Evolutionary conservation across 768 basidiomycete genomes (phyloP), one percentile per base, ranked within the genome.

Genomic region (Porpolomopsis calyptriformis): DNA sequence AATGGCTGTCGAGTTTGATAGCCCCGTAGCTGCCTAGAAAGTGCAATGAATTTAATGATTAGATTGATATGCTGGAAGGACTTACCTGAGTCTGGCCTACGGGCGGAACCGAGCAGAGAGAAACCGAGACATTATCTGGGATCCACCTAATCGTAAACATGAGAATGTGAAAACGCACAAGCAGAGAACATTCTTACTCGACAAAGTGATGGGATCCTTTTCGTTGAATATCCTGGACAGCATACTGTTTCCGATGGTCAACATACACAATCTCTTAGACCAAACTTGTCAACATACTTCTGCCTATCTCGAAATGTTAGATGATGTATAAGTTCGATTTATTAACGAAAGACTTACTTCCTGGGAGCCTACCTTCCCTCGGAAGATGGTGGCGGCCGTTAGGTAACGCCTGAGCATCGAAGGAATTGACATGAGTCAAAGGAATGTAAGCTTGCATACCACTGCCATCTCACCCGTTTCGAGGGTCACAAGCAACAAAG

Each of bases 81-180:
- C 71, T 45, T 55, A 79, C 82, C 66, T 79, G 75, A 46, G 72
- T 71, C 54, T 87, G 79, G 23, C 86, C 88, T 9, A 87, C 81
- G 22, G 88, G 88, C 4, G 88, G 86, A 1, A 89, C 82, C 2
- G 82, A 80, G 50, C 87, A 86, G 40, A 90, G 63, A 0, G 86
- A 84, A 14, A 88, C 79, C 0, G 87, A 90, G 7, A 91, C 82
- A 51, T 91, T 90, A 62, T 90, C 89, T 5, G 88, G 88, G 53
- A 91, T 89, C 89, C 88, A 89, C 54, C 83, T 86, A 46, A 43
- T 3, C 35, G 34, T 24, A 53, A 45, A 39, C 14, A 26, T 37
- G 20, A 39, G 29, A 16, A 19, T 34, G 27, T 39, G 10, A 26
- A 46, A 11, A 34, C 9, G 37, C 27, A 5, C 23, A 40, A 22